Conservation (phyloP, 2,329 filamentous ascomycete species). For the Cladosporium austrohemisphaericum region DNA sequence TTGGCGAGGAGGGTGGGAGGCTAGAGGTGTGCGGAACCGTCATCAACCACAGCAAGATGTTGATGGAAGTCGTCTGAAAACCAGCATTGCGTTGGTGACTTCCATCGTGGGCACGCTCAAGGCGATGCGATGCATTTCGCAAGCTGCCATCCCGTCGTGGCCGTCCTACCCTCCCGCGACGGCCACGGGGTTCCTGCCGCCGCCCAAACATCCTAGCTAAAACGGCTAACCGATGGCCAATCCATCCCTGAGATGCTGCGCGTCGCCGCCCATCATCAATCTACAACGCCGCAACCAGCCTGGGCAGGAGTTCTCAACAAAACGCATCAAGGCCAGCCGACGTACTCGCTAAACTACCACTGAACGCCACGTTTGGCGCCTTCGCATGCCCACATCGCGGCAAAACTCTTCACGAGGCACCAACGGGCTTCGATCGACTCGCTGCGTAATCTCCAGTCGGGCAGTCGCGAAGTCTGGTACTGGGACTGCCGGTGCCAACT, state of each 20-base stretch:
- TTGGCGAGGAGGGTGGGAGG: too few relatives aligned
- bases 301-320: neutral
- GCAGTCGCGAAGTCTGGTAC: slow-evolving; percentile 10
- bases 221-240: slow-evolving; percentile 7
- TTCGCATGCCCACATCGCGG: slow-evolving; percentile 3
- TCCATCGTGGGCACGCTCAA: too few relatives aligned
- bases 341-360: slow-evolving; percentile 3
- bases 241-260: neutral
- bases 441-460: neutral
- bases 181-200: slow-evolving; percentile 14
- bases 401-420: neutral
- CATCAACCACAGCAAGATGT: too few relatives aligned
- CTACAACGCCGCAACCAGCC: neutral
- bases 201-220: neutral
- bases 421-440: neutral
- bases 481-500: slow-evolving; percentile 5
- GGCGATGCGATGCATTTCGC: too few relatives aligned
- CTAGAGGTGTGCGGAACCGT: too few relatives aligned
- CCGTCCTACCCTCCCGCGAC: slow-evolving; percentile 3
- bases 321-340: neutral
- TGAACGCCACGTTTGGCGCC: neutral
- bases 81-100: too few relatives aligned
- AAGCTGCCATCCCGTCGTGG: too few relatives aligned
- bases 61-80: too few relatives aligned
- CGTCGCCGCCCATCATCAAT: slow-evolving; percentile 2